Conservation (phyloP, 2,329 filamentous ascomycete genomes). For the Pseudocercospora fijiensis region DNA sequence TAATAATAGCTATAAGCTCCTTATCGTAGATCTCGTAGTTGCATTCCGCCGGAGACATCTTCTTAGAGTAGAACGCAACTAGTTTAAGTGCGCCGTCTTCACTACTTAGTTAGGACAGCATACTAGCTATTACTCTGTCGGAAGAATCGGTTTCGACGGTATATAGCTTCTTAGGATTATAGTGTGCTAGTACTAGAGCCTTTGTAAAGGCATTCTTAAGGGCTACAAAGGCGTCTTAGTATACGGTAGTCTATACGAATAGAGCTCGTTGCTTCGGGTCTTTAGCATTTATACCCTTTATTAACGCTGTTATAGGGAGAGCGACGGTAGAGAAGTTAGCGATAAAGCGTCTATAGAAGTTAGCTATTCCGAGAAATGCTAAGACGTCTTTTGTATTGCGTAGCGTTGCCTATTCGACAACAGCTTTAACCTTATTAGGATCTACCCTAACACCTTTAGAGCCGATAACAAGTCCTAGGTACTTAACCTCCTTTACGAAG, state of each 20-base stretch:
- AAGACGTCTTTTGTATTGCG: neutral
- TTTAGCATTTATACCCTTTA: neutral
- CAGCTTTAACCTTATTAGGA: neutral
- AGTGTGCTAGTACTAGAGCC: neutral
- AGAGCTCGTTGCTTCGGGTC: neutral
- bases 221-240: neutral
- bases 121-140: neutral
- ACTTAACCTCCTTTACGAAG: neutral
- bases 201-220: neutral
- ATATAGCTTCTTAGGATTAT: neutral
- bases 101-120: neutral
- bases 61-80: conserved; percentile 31
- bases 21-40: conserved; percentile 42
- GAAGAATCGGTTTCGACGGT: conserved; percentile 4
- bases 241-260: neutral
- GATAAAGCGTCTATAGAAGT: conserved; percentile 6
- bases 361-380: conserved; percentile 1
- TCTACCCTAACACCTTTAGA: neutral
- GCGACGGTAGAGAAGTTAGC: neutral
- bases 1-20: conserved; percentile 40
- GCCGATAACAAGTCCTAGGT: neutral
- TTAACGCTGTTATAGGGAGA: neutral
- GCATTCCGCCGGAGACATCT: conserved; percentile 25
- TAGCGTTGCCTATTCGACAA: neutral
- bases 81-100: conserved; percentile 4